Percentiles rank a stretch among this genome's conserved stretches.
These are phyloP conservation scores for Aspergillus leporis DNA, from an alignment of 495 filamentous ascomycete species.

Conservation along the genomic window DNA sequence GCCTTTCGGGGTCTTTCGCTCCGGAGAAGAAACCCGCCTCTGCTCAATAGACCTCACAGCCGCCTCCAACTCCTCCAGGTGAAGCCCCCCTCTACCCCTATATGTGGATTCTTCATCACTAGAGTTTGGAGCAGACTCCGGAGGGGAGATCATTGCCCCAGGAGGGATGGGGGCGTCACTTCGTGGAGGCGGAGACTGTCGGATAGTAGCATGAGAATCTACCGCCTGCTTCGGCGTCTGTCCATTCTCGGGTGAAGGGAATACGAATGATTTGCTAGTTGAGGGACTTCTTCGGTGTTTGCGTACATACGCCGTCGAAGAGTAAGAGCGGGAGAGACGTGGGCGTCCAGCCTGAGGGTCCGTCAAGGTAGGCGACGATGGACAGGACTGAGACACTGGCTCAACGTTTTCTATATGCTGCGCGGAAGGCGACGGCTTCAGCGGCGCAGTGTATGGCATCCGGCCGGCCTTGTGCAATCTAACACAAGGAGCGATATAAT, in stretches of 20 bases:
- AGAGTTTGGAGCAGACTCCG: slow-evolving; percentile 73
- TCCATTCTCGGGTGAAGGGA: slow-evolving; percentile 31
- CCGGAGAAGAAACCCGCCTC: slow-evolving; percentile 62
- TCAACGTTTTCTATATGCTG: slow-evolving; percentile 62
- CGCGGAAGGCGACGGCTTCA: slow-evolving; percentile 76
- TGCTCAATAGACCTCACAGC: slow-evolving; percentile 80
- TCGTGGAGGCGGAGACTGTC: slow-evolving; percentile 77
- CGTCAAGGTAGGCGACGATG: slow-evolving; percentile 38
- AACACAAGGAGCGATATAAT: slow-evolving; percentile 34
- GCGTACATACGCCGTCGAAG: slow-evolving; percentile 73
- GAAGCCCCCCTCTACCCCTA: slow-evolving; percentile 58
- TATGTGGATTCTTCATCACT: slow-evolving; percentile 77
- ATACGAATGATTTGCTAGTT: slow-evolving; percentile 37
- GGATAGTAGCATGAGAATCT: slow-evolving; percentile 58
- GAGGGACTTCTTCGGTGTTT: slow-evolving; percentile 68
- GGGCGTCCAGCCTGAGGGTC: slow-evolving; percentile 45
- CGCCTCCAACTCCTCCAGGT: slow-evolving; percentile 75
- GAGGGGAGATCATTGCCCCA: slow-evolving; percentile 82
- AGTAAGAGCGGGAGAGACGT: slow-evolving; percentile 68
- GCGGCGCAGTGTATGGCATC: slow-evolving; percentile 96
- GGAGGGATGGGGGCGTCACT: slow-evolving; percentile 71
- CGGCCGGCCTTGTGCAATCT: slow-evolving; percentile 48
- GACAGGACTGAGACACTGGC: slow-evolving; percentile 55
- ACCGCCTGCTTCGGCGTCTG: slow-evolving; percentile 47
- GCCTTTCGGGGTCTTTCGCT: slow-evolving; percentile 39